Percentiles rank a stretch among this genome's conserved stretches.
Evolutionary conservation across 495 filamentous ascomycete species (phyloP).

Genomic region (Neurospora sp.): DNA sequence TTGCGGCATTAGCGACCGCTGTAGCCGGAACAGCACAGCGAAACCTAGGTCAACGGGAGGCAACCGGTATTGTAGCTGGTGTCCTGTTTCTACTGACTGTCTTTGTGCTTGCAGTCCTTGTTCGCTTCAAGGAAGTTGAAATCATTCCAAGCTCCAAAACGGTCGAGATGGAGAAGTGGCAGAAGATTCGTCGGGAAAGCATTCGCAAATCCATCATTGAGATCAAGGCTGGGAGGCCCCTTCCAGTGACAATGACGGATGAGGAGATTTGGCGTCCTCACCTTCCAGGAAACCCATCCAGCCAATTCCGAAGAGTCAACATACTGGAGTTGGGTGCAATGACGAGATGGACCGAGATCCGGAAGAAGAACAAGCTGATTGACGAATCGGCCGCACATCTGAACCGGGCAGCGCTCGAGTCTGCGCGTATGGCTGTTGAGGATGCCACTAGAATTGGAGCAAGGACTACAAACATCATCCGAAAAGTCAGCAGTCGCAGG

Average conservation of each 20-base stretch:
- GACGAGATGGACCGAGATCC: conserved; percentile 61
- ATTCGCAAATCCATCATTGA: conserved; percentile 9
- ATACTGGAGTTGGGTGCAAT: conserved; percentile 53
- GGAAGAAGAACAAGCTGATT: conserved; percentile 53
- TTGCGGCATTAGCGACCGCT: conserved; percentile 54
- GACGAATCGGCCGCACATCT: conserved; percentile 30
- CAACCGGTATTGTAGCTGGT: conserved; percentile 53
- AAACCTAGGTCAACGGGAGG: conserved; percentile 52
- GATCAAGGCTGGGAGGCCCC: not conserved
- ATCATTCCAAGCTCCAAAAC: conserved; percentile 51
- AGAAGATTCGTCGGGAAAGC: conserved; percentile 30
- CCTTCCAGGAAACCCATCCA: conserved; percentile 57
- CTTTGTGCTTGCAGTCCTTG: conserved; percentile 47
- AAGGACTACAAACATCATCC: conserved; percentile 22
- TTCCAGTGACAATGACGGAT: conserved; percentile 32
- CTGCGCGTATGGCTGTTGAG: conserved; percentile 26
- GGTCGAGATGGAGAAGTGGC: conserved; percentile 41
- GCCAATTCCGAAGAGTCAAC: conserved; percentile 55
- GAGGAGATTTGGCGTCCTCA: conserved; percentile 54
- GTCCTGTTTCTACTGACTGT: conserved; percentile 53
- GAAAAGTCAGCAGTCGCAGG: conserved; percentile 26
- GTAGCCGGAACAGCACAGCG: conserved; percentile 51
- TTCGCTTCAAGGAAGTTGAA: conserved; percentile 52
- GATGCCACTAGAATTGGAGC: conserved; percentile 22
- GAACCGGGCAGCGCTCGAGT: conserved; percentile 28